These are phyloP conservation scores for Crithidia fasciculata DNA, from an alignment of 208 protist genomes.

Conservation along the genomic window DNA sequence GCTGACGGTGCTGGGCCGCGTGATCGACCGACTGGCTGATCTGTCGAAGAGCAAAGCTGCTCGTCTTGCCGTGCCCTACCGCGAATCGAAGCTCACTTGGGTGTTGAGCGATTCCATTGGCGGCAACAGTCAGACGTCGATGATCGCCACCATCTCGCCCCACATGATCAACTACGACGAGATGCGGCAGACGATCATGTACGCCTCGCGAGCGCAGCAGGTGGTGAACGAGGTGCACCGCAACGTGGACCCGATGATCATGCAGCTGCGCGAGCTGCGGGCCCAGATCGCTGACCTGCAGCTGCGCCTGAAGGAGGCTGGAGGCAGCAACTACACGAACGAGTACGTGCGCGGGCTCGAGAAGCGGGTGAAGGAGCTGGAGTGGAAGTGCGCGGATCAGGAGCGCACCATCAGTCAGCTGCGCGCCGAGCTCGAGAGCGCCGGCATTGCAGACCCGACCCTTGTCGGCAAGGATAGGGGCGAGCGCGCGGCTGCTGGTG, in stretches of 20 bases:
- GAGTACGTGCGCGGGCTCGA: constrained; percentile 70
- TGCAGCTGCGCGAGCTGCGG: constrained; percentile 51
- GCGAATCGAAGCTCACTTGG: constrained; percentile 88
- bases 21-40: constrained; percentile 87
- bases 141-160: constrained; percentile 95
- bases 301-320: constrained; percentile 57
- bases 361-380: constrained; percentile 34
- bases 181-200: constrained; percentile 92
- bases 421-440: constrained; percentile 46
- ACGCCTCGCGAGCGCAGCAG: constrained; percentile 88
- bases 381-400: constrained; percentile 65
- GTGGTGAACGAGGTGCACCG: constrained; percentile 90
- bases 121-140: constrained; percentile 93
- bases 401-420: constrained; percentile 52
- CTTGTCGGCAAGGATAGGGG: constrained; percentile 8
- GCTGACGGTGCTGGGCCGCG: constrained; percentile 90
- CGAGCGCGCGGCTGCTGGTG: not conserved
- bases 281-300: constrained; percentile 65
- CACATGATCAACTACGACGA: constrained; percentile 91
- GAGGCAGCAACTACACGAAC: constrained; percentile 54
- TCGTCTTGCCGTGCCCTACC: constrained; percentile 60
- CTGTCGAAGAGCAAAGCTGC: constrained; percentile 61
- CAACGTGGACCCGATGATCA: constrained; percentile 91
- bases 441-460: constrained; percentile 37
- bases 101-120: constrained; percentile 89